These are phyloP conservation scores for Neurospora pannonica DNA, from an alignment of 495 filamentous ascomycete genomes.

Conservation along the genomic window DNA sequence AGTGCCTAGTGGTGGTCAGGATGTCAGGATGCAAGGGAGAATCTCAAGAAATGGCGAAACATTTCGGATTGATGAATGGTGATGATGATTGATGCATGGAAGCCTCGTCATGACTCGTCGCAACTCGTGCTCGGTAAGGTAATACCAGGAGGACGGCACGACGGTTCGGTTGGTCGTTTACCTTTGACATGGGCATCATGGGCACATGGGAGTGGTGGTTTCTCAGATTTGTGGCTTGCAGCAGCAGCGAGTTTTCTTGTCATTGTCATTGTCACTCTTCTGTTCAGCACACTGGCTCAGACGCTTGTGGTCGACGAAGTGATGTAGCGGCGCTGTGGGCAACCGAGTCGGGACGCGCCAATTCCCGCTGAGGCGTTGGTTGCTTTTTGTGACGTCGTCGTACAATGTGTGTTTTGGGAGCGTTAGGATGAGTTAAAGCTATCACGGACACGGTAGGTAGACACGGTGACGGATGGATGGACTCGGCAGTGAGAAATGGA, in stretches of 20 bases:
- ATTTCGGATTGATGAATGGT: not conserved
- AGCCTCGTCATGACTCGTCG: not conserved
- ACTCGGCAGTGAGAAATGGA: not conserved
- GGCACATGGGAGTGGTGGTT: no score
- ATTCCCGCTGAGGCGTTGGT: not conserved
- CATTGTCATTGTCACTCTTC: not conserved
- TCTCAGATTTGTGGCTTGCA: not conserved
- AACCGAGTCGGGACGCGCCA: not conserved
- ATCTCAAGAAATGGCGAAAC: not conserved
- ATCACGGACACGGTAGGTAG: not conserved
- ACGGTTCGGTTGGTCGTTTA: not conserved
- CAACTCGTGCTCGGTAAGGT: not conserved
- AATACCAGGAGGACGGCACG: not conserved
- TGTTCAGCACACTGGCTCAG: not conserved
- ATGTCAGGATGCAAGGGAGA: not conserved
- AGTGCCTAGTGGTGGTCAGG: not conserved
- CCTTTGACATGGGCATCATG: not conserved
- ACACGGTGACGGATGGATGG: not conserved
- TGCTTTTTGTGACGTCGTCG: not conserved
- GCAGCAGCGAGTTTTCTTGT: not conserved
- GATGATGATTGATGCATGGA: not conserved
- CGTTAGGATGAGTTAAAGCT: not conserved
- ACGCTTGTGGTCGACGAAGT: not conserved
- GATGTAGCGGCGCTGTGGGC: not conserved
- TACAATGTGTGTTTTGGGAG: not conserved